Percentiles rank a stretch among this genome's conserved stretches.
phyloP scores from a whole-genome alignment of 1,284 basidiomycete genomes.

The Flammula alnicola region DNA sequence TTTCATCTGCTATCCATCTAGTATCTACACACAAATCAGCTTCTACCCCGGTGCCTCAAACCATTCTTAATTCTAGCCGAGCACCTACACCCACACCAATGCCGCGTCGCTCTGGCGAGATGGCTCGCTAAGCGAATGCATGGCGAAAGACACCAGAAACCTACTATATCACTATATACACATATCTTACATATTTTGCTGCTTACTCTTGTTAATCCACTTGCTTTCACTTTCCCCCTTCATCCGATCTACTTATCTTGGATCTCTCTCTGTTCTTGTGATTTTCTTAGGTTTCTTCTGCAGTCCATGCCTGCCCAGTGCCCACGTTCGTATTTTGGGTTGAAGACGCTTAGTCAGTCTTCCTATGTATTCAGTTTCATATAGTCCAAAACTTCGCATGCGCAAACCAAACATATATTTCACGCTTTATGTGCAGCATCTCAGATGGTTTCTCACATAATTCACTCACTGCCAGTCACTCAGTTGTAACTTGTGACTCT shows the following conservation, averaged over 20 bases:
- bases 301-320: neutral
- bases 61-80: neutral
- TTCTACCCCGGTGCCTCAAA: slow-evolving; percentile 12
- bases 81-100: slow-evolving; percentile 4
- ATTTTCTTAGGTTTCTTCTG: neutral
- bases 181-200: slow-evolving; percentile 3
- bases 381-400: too few relatives aligned
- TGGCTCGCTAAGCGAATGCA: slow-evolving; percentile 14
- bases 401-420: too few relatives aligned
- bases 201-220: slow-evolving; percentile 6
- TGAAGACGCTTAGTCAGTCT: too few relatives aligned
- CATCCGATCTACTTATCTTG: neutral
- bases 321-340: too few relatives aligned
- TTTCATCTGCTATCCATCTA: slow-evolving; percentile 32
- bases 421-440: too few relatives aligned
- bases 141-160: neutral
- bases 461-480: too few relatives aligned
- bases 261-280: neutral
- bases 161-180: neutral
- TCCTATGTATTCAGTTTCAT: too few relatives aligned
- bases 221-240: neutral
- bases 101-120: slow-evolving; percentile 21
- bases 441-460: too few relatives aligned
- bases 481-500: too few relatives aligned
- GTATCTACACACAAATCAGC: slow-evolving; percentile 16